phyloP scores from a whole-genome alignment of 768 basidiomycete genomes.

The Galerina sulciceps region DNA sequence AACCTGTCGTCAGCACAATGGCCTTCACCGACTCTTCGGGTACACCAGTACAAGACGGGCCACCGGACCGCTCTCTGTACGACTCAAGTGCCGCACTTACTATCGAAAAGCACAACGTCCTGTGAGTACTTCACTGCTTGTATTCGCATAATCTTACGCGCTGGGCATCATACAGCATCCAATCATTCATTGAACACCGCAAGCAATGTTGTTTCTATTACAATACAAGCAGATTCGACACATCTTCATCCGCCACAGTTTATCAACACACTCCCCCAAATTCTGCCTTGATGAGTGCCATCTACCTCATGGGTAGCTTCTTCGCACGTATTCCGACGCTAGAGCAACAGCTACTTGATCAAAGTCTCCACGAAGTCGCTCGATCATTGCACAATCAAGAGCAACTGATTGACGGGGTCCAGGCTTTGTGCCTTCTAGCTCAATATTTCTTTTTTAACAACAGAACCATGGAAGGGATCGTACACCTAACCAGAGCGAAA shows the following conservation, averaged over 20 bases:
- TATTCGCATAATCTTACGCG: not conserved
- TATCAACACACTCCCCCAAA: constrained; percentile 41
- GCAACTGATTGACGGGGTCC: constrained; percentile 60
- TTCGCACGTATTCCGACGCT: constrained; percentile 51
- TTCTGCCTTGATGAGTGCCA: constrained; percentile 63
- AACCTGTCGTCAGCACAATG: not conserved
- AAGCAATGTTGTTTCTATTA: constrained; percentile 64
- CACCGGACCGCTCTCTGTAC: constrained; percentile 12
- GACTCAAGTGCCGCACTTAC: constrained; percentile 13
- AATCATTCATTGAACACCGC: constrained; percentile 58
- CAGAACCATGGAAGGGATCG: constrained; percentile 61
- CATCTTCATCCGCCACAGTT: constrained; percentile 28
- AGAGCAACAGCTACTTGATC: constrained; percentile 52
- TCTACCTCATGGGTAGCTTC: constrained; percentile 62
- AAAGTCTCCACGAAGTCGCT: constrained; percentile 53
- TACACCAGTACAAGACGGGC: constrained; percentile 14
- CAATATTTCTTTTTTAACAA: constrained; percentile 63
- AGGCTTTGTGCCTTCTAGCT: constrained; percentile 63
- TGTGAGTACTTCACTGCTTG: constrained; percentile 15
- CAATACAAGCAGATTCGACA: constrained; percentile 47
- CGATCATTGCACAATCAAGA: constrained; percentile 58
- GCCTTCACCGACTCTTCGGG: constrained; percentile 20
- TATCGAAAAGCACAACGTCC: constrained; percentile 20
- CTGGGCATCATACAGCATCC: constrained; percentile 39
- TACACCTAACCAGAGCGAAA: constrained; percentile 62